Conservation (phyloP, 2,329 filamentous ascomycete genomes). For the Dactylonectria estremocensis region DNA sequence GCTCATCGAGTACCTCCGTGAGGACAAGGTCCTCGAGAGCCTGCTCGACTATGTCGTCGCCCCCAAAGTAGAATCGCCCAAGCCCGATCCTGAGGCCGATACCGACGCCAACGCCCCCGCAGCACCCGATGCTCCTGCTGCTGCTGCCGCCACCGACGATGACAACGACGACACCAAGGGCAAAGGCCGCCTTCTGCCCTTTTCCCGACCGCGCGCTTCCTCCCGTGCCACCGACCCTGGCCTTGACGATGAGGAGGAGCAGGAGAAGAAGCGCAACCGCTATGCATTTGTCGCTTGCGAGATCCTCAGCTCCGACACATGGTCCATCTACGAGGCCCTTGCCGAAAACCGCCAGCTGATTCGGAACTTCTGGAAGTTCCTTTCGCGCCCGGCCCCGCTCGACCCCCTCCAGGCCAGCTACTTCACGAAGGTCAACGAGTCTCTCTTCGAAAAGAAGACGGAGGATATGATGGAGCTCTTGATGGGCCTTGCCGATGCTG, state of each 20-base stretch:
- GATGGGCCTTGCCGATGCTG: conserved; percentile 84
- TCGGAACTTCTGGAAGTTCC: conserved; percentile 90
- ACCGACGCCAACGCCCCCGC: conserved; percentile 62
- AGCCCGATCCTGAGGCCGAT: conserved; percentile 61
- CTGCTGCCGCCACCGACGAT: conserved; percentile 60
- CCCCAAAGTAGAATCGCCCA: conserved; percentile 71
- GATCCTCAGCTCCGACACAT: conserved; percentile 94
- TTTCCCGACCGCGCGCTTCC: conserved; percentile 68
- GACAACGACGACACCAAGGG: conserved; percentile 67
- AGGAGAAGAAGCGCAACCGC: conserved; percentile 91
- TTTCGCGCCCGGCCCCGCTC: conserved; percentile 86
- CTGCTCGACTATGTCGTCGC: conserved; percentile 94
- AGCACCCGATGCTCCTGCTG: conserved; percentile 61
- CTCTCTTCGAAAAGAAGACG: conserved; percentile 97
- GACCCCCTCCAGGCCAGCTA: conserved; percentile 96
- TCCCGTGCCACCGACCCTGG: conserved; percentile 65
- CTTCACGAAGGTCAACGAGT: conserved; percentile 98
- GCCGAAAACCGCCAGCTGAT: conserved; percentile 87
- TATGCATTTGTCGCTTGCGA: conserved; percentile 96
- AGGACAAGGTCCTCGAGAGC: conserved; percentile 86
- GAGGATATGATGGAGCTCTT: conserved; percentile 96
- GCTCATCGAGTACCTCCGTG: conserved; percentile 94
- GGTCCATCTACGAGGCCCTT: conserved; percentile 94
- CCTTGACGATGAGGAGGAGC: conserved; percentile 77
- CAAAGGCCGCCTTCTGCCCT: conserved; percentile 61